Base-by-base conservation (phyloP, 139 green algal species). In the Diplosphaera chodatii region DNA sequence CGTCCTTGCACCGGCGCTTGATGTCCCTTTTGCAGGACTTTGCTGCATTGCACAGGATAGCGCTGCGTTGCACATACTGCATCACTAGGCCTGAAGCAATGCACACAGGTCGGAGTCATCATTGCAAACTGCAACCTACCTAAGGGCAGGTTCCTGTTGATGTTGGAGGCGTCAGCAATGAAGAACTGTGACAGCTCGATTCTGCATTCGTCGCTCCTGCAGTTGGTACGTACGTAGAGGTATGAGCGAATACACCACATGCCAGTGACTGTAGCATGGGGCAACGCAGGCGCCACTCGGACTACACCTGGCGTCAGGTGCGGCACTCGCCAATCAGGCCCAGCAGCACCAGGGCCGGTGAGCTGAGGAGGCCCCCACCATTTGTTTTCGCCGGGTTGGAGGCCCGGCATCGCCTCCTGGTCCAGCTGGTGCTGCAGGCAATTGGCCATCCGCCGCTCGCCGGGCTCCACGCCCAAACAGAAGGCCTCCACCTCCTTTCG, bases 81-180 rank as follows among this genome's bases (percentile, higher is more conserved):
- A n/a, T n/a, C n/a, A n/a, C n/a, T n/a, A n/a, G n/a, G n/a, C n/a
- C n/a, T n/a, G n/a, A n/a, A n/a, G n/a, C n/a, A n/a, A n/a, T n/a
- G n/a, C n/a, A n/a, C n/a, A n/a, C n/a, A n/a, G n/a, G n/a, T n/a
- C n/a, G n/a, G n/a, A n/a, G n/a, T n/a, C n/a, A n/a, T n/a, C 55
- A 63, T 30, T 63, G 55, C 10, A 15, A 16, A 18, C 48, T 27
- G 8, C 25, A 18, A 68, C 79, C 34, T 66, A 89, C 84, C 89
- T 40, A 96, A 75, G 0, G 85, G 81, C 16, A 93, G 68, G 69
- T 96, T 91, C 33, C 77, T 72, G 77, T 93, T 93, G 79, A 96
- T 91, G 78, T 95, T 94, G 32, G 59, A 77, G 67, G 87, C 81
- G 15, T 84, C 74, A 29, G 84, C 75, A 1, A 84, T 77, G 67